Conservation (phyloP, 306 rosid genomes). For the Pyrus bretschneideri region DNA sequence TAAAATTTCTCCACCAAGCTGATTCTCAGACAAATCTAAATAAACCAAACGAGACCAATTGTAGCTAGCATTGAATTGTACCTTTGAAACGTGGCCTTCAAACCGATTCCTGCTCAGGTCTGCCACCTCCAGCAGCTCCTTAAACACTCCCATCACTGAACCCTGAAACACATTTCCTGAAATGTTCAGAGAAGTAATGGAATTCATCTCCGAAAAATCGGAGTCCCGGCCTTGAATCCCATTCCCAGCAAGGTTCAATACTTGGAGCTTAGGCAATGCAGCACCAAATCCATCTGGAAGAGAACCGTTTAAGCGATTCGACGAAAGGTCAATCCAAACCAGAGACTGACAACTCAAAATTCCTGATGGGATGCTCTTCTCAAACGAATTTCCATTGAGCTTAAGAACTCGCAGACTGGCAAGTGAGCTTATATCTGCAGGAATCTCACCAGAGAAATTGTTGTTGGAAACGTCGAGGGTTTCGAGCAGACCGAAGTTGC, state of each 20-base stretch:
- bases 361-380: slow-evolving; percentile 50
- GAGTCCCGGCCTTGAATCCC: slow-evolving; percentile 44
- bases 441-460: slow-evolving; percentile 66
- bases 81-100: slow-evolving; percentile 79
- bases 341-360: slow-evolving; percentile 58
- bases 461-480: slow-evolving; percentile 67
- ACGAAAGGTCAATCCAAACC: slow-evolving; percentile 68
- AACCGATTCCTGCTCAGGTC: slow-evolving; percentile 90
- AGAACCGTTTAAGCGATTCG: slow-evolving; percentile 60
- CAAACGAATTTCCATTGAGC: slow-evolving; percentile 58
- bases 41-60: slow-evolving; percentile 71
- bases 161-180: slow-evolving; percentile 80
- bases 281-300: slow-evolving; percentile 82
- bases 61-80: slow-evolving; percentile 45
- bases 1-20: slow-evolving; percentile 66
- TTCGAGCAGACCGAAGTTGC: slow-evolving; percentile 77
- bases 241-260: slow-evolving; percentile 75
- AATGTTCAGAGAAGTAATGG: slow-evolving; percentile 60
- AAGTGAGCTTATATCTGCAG: slow-evolving; percentile 59
- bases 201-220: slow-evolving; percentile 53
- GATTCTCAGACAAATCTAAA: slow-evolving; percentile 86
- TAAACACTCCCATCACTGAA: slow-evolving; percentile 58
- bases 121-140: slow-evolving; percentile 53
- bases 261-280: slow-evolving; percentile 68
- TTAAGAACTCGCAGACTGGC: slow-evolving; percentile 46